Base-by-base conservation (phyloP, 257 asterid species). In the Jacaranda mimosifolia region DNA sequence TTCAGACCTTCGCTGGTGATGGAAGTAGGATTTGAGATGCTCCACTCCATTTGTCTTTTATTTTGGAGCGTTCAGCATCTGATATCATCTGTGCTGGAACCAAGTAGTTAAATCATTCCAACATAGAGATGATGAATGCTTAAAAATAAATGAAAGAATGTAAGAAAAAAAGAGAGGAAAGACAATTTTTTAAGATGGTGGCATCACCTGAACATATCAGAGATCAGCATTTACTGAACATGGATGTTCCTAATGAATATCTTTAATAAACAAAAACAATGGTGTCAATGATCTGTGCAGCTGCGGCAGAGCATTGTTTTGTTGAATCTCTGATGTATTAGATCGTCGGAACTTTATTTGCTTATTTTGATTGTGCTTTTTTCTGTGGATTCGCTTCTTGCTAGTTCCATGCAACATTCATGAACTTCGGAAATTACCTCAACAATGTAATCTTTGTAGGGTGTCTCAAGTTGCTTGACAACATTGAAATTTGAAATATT, bases 401-500 rank as follows among this genome's bases (percentile, higher is more conserved):
- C 32, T 65, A n/a, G 53, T 62, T 62, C 76, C 59, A 3, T 14
- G 55, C 68, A 18, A 18, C 7, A 42, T 65, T 70, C 63, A 32
- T 76, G 52, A 74, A 70, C 58, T 21, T 19, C 10, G 5, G n/a
- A 7, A 40, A 17, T 39, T 10, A 15, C 49, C 26, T 12, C 5
- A 7, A 53, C 7, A 40, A 13, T 42, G 9, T 73, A 38, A 21
- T 60, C 39, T 26, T 56, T 46, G 56, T 52, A 36, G 68, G 70
- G 21, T 55, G 14, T 68, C 77, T 75, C 12, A 3, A 12, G 19
- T 75, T 62, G 49, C 63, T 53, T 13, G 63, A 68, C 40, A 55
- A 13, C 26, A 7, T 53, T 70, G 55, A 64, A 63, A 7, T 79
- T 53, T 70, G 55, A 64, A 63, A 7, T 79, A 5, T 36, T 66